Percentiles rank a stretch among this genome's conserved stretches.
phyloP scores from a whole-genome alignment of 1,139 yeast species.

The Zygoascus hellenicus region DNA sequence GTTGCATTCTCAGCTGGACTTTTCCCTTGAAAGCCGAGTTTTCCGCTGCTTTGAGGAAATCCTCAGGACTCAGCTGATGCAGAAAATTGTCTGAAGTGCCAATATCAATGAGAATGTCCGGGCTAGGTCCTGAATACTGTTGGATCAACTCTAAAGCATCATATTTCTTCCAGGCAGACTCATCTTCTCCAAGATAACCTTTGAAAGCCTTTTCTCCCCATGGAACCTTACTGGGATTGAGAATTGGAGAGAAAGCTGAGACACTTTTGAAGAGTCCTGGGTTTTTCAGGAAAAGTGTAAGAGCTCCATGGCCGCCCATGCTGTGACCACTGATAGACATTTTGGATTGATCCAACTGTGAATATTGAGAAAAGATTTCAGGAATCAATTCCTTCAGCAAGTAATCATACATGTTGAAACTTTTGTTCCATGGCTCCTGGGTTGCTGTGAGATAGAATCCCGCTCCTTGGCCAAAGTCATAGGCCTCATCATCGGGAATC shows the following conservation, averaged over 20 bases:
- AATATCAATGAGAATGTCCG: slow-evolving; percentile 72
- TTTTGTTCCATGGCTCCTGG: slow-evolving; percentile 57
- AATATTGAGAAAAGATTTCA: slow-evolving; percentile 43
- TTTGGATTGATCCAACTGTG: slow-evolving; percentile 49
- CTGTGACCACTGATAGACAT: slow-evolving; percentile 88
- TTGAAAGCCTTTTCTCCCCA: slow-evolving; percentile 87
- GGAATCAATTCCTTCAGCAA: slow-evolving; percentile 67
- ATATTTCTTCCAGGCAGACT: slow-evolving; percentile 58
- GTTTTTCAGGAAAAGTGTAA: slow-evolving; percentile 66
- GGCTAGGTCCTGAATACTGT: slow-evolving; percentile 46
- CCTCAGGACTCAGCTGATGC: slow-evolving; percentile 76
- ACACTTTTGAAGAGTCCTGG: slow-evolving; percentile 75
- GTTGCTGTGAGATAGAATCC: slow-evolving; percentile 90
- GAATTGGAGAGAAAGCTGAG: slow-evolving; percentile 87
- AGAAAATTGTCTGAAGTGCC: slow-evolving; percentile 76
- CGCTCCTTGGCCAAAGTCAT: slow-evolving; percentile 94
- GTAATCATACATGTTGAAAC: slow-evolving; percentile 85
- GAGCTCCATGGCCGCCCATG: slow-evolving; percentile 97
- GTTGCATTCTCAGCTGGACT: slow-evolving; percentile 57
- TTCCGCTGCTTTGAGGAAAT: slow-evolving; percentile 58
- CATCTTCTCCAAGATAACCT: slow-evolving; percentile 64
- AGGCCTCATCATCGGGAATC: slow-evolving; percentile 69
- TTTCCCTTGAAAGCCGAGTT: slow-evolving; percentile 57
- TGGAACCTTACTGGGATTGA: slow-evolving; percentile 66
- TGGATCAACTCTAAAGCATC: slow-evolving; percentile 77